Percentiles rank a stretch among this genome's conserved stretches.
Evolutionary conservation across 2,329 filamentous ascomycete species (phyloP).

Genomic region (Ophiostoma triangulosporum): DNA sequence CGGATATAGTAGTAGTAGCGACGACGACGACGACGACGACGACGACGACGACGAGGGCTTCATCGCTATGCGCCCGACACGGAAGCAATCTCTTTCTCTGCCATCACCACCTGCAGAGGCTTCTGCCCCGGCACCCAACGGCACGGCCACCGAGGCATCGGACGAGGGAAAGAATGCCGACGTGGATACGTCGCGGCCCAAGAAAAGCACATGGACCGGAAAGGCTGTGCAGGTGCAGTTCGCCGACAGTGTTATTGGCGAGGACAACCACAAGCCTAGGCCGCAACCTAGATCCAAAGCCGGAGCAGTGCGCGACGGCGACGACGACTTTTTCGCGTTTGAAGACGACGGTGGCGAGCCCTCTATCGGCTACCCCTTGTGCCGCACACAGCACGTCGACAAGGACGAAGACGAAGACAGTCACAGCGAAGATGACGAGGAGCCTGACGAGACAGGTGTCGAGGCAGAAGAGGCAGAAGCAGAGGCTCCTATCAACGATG

Average conservation of each 20-base stretch:
- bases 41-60: conserved; percentile 11
- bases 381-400: conserved; percentile 7
- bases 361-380: conserved; percentile 10
- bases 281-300: neutral
- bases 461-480: conserved; percentile 12
- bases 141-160: neutral
- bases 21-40: conserved; percentile 1
- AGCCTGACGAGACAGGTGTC: neutral
- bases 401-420: neutral
- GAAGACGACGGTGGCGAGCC: conserved; percentile 20
- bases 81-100: neutral
- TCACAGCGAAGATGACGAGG: neutral
- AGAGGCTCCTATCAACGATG: neutral
- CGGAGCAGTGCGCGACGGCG: neutral
- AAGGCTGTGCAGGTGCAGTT: neutral
- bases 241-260: neutral
- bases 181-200: neutral
- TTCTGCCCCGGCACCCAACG: neutral
- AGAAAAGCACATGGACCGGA: neutral
- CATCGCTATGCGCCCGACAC: conserved; percentile 12
- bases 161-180: neutral
- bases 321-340: conserved; percentile 14
- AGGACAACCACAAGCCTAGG: neutral
- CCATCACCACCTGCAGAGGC: neutral
- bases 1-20: neutral